Base-by-base conservation (phyloP, 1,284 basidiomycete genomes). In the Melampsora americana region DNA sequence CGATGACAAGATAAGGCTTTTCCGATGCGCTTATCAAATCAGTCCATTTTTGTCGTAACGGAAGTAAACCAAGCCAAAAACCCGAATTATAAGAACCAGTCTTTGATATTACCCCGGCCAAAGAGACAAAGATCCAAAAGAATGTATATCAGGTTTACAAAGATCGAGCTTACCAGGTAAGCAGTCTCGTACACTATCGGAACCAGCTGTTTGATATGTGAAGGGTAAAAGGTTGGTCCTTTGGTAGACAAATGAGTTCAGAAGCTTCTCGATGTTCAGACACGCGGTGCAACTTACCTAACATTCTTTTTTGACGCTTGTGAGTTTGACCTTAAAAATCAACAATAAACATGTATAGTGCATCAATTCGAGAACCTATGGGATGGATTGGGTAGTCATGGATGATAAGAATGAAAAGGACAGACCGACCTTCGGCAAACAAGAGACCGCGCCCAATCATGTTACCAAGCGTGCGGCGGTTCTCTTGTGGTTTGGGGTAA, bases 401-500 rank as follows among this genome's bases (percentile, higher is more conserved):
- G n/a, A 48, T 48, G 46, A 28, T 30, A 65, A 11, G 14, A 60
- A 65, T 35, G 62, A 9, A 65, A 65, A 60, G n/a, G n/a, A n/a
- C n/a, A n/a, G n/a, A 30, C 74, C 82, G 79, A 9, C 82, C 82
- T 23, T 79, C 79, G 4, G 30, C 65, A n/a, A 44, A 44, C 11
- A 66, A 1, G 30, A 66, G 1, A n/a, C 65, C 65, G 12, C 26
- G 14, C 14, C 84, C 84, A 0, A 84, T 77, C 39, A 83, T 80
- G 56, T 79, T 78, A 5, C 76, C 86, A 39, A 91, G 83, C 68
- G 84, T 84, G 56, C 87, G 85, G 28, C 87, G 84, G 12, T 90
- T 85, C 77, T 88, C 87, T 61, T 87, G 85, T 0, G 89, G 88
- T 80, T 90, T 90, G 26, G 88, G 88, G 80, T 88, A 90, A 53